Evolutionary conservation across 371 early-diverging fungal species (phyloP).

Genomic region (Scutellospora calospora): DNA sequence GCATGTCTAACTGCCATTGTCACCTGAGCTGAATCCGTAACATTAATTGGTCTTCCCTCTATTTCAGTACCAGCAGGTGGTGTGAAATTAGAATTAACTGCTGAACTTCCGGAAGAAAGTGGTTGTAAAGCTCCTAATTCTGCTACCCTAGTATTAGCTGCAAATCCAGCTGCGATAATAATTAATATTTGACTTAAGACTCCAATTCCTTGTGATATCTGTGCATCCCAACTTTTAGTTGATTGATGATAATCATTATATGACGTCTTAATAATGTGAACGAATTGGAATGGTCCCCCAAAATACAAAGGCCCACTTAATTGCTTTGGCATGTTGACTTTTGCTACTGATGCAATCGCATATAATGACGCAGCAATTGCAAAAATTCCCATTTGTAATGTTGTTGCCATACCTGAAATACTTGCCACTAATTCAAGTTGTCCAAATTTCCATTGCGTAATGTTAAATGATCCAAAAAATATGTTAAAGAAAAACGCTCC

Average conservation of each 20-base stretch:
- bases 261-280: background rate
- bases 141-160: background rate
- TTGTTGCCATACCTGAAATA: slow-evolving; percentile 27
- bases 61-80: background rate
- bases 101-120: background rate
- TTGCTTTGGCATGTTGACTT: background rate
- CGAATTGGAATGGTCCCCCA: slow-evolving; percentile 39
- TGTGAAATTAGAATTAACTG: background rate
- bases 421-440: slow-evolving; percentile 5
- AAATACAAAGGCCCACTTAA: slow-evolving; percentile 24
- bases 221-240: slow-evolving; percentile 31
- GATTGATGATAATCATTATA: background rate
- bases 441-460: slow-evolving; percentile 18
- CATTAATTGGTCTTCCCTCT: background rate
- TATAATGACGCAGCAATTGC: background rate
- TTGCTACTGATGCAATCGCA: background rate
- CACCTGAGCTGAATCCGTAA: slow-evolving; percentile 7
- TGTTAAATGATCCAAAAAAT: slow-evolving; percentile 18
- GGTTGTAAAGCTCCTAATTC: background rate
- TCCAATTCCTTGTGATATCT: slow-evolving; percentile 2
- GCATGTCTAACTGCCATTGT: slow-evolving; percentile 6
- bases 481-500: slow-evolving; percentile 20
- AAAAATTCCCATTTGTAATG: slow-evolving; percentile 35
- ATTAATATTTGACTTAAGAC: slow-evolving; percentile 35
- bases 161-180: background rate